Conservation (phyloP, 2,329 filamentous ascomycete species). For the Epichloe coenophiala region DNA sequence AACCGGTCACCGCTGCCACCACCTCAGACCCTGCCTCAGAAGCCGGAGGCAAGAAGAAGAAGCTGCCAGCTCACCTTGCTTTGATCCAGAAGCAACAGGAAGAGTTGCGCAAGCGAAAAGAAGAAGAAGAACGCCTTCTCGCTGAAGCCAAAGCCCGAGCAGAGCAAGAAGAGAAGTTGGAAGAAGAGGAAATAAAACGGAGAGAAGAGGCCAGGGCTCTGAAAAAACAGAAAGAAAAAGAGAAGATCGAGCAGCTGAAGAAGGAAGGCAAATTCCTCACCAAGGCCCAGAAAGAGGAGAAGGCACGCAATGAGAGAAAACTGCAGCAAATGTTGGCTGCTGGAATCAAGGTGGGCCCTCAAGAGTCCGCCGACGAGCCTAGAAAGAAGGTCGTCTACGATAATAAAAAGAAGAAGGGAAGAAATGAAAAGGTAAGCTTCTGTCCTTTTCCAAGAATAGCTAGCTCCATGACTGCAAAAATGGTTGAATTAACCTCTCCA, state of each 20-base stretch:
- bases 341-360: conserved; percentile 57
- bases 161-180: conserved; percentile 51
- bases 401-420: conserved; percentile 65
- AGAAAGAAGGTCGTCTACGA: conserved; percentile 72
- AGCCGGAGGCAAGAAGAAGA: conserved; percentile 68
- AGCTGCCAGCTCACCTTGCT: conserved; percentile 61
- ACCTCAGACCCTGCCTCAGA: conserved; percentile 26
- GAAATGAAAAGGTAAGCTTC: conserved; percentile 37
- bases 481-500: neutral
- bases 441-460: neutral
- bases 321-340: conserved; percentile 75
- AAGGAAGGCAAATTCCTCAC: conserved; percentile 78
- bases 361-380: conserved; percentile 40
- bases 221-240: conserved; percentile 79
- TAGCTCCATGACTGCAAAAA: neutral
- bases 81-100: conserved; percentile 75
- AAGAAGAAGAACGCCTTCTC: conserved; percentile 47
- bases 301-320: conserved; percentile 64
- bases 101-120: conserved; percentile 50
- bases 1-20: conserved; percentile 30
- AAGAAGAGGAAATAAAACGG: conserved; percentile 54
- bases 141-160: conserved; percentile 52
- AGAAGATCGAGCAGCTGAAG: conserved; percentile 76
- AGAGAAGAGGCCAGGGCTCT: conserved; percentile 60
- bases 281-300: conserved; percentile 74